Evolutionary conservation across 495 filamentous ascomycete genomes (phyloP).

Genomic region (Lineolata rhizophorae): DNA sequence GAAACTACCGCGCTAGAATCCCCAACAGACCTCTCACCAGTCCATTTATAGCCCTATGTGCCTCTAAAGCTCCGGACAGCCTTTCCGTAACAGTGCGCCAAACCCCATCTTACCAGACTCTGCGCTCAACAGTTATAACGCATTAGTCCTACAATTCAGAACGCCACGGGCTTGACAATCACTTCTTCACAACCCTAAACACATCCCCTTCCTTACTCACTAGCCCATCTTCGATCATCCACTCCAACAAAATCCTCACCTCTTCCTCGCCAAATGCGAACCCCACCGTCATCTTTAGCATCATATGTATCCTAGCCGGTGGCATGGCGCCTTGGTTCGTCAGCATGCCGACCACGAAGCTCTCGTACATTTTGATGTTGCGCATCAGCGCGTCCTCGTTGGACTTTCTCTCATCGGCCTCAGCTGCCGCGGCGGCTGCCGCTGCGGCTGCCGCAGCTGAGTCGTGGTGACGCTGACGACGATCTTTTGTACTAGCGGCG

Average conservation of each 20-base stretch:
- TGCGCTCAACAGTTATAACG: no score
- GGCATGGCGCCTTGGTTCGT: slow-evolving; percentile 75
- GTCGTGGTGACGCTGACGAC: no score
- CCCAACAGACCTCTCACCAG: no score
- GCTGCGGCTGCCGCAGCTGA: slow-evolving; percentile 29
- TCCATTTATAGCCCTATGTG: no score
- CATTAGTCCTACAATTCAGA: no score
- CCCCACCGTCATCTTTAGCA: slow-evolving; percentile 79
- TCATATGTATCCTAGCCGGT: slow-evolving; percentile 63
- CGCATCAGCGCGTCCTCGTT: slow-evolving; percentile 27
- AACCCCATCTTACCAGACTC: no score
- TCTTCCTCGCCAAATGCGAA: slow-evolving; percentile 61
- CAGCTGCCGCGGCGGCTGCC: slow-evolving; percentile 23
- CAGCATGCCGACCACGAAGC: slow-evolving; percentile 85
- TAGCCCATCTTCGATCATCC: slow-evolving; percentile 48
- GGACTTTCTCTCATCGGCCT: slow-evolving; percentile 25
- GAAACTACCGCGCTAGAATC: no score
- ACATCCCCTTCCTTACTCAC: slow-evolving; percentile 23
- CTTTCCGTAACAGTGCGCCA: no score
- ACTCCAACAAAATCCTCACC: slow-evolving; percentile 51
- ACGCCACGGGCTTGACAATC: no score
- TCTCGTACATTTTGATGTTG: slow-evolving; percentile 68
- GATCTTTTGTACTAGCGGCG: no score
- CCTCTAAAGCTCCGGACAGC: no score
- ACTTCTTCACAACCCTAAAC: slow-evolving; percentile 9